phyloP scores from a whole-genome alignment of 495 filamentous ascomycete genomes.

The Annulohypoxylon bovei region DNA sequence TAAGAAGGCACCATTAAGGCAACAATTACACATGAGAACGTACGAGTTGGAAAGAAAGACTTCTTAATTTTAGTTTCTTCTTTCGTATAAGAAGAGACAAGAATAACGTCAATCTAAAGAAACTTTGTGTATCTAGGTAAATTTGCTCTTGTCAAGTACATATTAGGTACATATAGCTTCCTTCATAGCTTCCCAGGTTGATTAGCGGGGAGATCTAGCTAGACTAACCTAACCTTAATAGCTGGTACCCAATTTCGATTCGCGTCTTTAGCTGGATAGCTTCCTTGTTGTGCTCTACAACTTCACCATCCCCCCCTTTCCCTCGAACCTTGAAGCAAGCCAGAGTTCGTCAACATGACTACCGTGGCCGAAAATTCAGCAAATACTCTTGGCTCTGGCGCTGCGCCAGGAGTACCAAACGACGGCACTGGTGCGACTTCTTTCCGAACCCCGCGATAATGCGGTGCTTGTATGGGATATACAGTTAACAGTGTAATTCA shows the following conservation, averaged over 20 bases:
- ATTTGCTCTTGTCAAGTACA: slow-evolving; percentile 25
- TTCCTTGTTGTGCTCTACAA: slow-evolving; percentile 10
- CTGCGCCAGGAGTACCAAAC: slow-evolving; percentile 51
- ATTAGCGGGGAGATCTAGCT: slow-evolving; percentile 34
- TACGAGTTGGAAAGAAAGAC: not conserved
- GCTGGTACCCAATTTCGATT: slow-evolving; percentile 2
- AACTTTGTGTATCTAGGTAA: not conserved
- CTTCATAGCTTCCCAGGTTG: slow-evolving; percentile 22
- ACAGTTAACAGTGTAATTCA: slow-evolving; percentile 34
- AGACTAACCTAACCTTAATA: slow-evolving; percentile 16
- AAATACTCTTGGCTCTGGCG: slow-evolving; percentile 49
- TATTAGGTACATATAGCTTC: slow-evolving; percentile 31
- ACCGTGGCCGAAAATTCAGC: slow-evolving; percentile 51
- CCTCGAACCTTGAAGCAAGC: not conserved
- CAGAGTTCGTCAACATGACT: slow-evolving; percentile 47
- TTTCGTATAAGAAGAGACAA: slow-evolving; percentile 4
- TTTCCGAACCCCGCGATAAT: not conserved
- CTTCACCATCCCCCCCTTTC: not conserved
- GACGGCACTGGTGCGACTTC: slow-evolving; percentile 58
- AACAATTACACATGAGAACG: slow-evolving; percentile 20
- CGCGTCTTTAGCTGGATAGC: slow-evolving; percentile 1
- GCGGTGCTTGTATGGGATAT: not conserved
- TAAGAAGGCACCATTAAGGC: slow-evolving; percentile 5
- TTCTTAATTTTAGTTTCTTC: slow-evolving; percentile 8
- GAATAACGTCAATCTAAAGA: not conserved